Evolutionary conservation across 1,284 basidiomycete genomes (phyloP), one percentile per base, ranked within the genome.

Genomic region (Phylloboletellus chloephorus): DNA sequence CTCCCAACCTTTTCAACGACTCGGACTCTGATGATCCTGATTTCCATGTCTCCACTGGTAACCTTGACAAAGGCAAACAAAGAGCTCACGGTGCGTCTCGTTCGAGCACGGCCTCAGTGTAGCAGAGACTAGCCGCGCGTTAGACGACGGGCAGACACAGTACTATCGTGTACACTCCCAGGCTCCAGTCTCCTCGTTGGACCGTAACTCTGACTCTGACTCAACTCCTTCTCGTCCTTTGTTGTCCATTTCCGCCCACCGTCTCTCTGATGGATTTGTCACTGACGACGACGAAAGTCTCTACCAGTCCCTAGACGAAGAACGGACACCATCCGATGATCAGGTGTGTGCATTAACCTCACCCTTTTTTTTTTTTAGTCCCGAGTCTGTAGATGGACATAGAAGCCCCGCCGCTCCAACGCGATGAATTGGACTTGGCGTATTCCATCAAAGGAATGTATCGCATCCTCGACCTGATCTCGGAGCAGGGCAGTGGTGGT

Each of bases 391-490:
- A 57, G 56, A 59, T 60, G 52, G 49, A 51, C 23, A 13, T 60
- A 9, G 52, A 56, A 2, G 1, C 5, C 9, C 25, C n/a, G 1
- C 31, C 28, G 16, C 26, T 29, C 1, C 47, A 39, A 23, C 44
- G 8, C 3, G 54, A 60, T 20, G 48, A 41, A 30, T 36, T 50
- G 11, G 57, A 67, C 42, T 42, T 67, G 28, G 50, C 52, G 7
- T 38, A 44, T 26, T 49, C 52, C 0, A 55, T 75, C 47, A 54
- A 57, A 22, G 69, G 68, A 1, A 60, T 75, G 60, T 74, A 72
- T 55, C 64, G 76, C 4, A 66, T 79, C 20, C 59, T 79, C 11
- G 72, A 79, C 42, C 60, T 78, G 4, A 68, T 77, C 39, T 64
- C 59, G 15, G 77, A 79, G 47, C 62, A 65, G 28, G 69, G 71